Conservation (phyloP, 2,329 filamentous ascomycete species). For the Aureobasidium sp. region DNA sequence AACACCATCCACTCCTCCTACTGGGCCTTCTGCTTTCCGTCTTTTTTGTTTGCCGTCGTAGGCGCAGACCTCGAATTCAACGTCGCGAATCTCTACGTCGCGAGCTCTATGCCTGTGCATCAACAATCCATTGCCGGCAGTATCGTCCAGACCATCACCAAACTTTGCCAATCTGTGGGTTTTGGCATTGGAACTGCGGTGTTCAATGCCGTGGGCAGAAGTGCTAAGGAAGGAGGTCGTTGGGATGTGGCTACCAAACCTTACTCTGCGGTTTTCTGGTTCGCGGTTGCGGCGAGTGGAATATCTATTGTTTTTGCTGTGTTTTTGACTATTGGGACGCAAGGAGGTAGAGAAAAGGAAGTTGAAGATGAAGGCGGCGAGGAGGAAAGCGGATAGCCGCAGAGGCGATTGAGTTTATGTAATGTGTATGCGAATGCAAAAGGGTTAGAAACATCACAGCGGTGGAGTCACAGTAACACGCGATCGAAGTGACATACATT, state of each 20-base stretch:
- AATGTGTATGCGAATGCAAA: no score
- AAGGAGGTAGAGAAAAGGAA: constrained; percentile 31
- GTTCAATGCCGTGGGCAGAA: constrained; percentile 38
- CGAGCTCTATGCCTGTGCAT: constrained; percentile 53
- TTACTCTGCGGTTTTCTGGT: constrained; percentile 45
- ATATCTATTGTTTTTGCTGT: constrained; percentile 40
- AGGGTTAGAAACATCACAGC: no score
- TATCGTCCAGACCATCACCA: constrained; percentile 58
- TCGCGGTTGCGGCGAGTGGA: constrained; percentile 36
- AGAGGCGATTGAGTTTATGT: background rate
- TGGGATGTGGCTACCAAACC: constrained; percentile 38
- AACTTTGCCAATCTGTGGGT: constrained; percentile 50
- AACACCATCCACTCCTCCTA: constrained; percentile 48
- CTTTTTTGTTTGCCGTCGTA: constrained; percentile 51
- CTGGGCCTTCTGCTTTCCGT: constrained; percentile 58
- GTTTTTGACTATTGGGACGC: constrained; percentile 46
- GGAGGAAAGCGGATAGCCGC: background rate
- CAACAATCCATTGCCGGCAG: constrained; percentile 59
- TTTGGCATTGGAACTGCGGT: constrained; percentile 55
- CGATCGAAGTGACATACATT: no score
- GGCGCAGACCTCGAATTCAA: constrained; percentile 64
- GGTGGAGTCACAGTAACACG: no score
- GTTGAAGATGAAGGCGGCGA: background rate
- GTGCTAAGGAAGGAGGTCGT: constrained; percentile 28
- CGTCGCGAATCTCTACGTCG: constrained; percentile 64